A percentile compares a stretch with the other conserved stretches of the same genome.
These are phyloP conservation scores for Acacia melanoxylon DNA, from an alignment of 306 rosid species.

Conservation along the genomic window DNA sequence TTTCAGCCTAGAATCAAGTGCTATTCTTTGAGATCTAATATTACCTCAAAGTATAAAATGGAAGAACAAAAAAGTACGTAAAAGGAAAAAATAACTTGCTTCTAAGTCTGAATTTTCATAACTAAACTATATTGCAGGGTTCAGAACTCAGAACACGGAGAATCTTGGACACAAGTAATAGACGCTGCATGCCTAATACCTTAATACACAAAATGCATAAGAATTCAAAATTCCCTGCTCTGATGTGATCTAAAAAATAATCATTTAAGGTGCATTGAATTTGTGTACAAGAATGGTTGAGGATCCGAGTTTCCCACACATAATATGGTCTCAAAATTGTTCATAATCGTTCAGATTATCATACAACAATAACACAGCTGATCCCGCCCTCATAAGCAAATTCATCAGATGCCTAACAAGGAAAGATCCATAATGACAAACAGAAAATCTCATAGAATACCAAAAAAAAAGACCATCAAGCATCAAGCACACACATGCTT, in stretches of 20 bases:
- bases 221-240: slow-evolving; percentile 9
- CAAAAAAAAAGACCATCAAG: background rate
- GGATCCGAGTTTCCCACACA: background rate
- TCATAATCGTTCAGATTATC: background rate
- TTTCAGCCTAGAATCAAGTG: slow-evolving; percentile 15
- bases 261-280: background rate
- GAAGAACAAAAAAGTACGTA: background rate
- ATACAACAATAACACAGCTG: background rate
- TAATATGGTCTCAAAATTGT: background rate
- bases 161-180: background rate
- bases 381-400: background rate
- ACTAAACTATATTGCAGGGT: background rate
- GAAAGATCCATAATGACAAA: background rate
- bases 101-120: background rate
- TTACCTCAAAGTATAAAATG: background rate
- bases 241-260: background rate
- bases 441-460: background rate
- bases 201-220: background rate
- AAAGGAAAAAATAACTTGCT: background rate
- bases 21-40: background rate
- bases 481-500: background rate
- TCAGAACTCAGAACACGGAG: background rate
- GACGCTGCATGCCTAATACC: background rate
- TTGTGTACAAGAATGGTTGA: background rate
- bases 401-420: background rate